These are phyloP conservation scores for Claviceps humidiphila DNA, from an alignment of 2,329 filamentous ascomycete genomes.

Conservation along the genomic window DNA sequence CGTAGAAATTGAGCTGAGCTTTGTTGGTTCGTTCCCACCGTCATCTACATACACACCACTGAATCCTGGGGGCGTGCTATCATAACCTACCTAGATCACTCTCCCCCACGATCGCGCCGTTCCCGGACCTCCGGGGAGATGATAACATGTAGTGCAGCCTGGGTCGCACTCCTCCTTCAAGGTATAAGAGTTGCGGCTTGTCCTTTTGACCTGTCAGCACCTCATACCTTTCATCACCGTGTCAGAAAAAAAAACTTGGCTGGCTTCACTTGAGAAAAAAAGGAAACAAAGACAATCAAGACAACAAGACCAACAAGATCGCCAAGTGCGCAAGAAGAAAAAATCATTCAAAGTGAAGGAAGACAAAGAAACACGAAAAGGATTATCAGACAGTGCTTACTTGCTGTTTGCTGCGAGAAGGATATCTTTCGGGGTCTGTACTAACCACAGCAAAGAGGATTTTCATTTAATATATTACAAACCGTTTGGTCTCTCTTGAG, in stretches of 20 bases:
- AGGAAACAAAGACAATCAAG: neutral
- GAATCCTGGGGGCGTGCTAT: neutral
- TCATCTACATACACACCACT: neutral
- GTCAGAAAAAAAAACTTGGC: neutral
- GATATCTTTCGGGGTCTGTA: too few relatives aligned
- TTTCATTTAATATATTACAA: constrained; percentile 4
- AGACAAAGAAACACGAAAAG: neutral
- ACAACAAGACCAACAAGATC: too few relatives aligned
- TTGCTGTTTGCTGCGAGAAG: too few relatives aligned
- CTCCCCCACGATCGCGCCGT: constrained; percentile 4
- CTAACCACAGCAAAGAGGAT: too few relatives aligned
- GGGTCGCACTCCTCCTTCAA: neutral
- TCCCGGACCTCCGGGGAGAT: constrained; percentile 3
- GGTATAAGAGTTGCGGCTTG: neutral
- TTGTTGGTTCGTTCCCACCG: neutral
- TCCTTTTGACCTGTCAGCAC: neutral
- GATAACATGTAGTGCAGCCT: neutral
- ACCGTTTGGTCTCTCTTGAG: neutral
- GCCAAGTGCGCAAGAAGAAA: too few relatives aligned
- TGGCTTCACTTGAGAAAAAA: neutral
- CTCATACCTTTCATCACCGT: neutral
- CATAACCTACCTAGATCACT: neutral
- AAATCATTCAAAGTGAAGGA: neutral
- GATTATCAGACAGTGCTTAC: neutral
- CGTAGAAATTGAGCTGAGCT: too few relatives aligned